A percentile compares a stretch with the other conserved stretches of the same genome.
Conservation (phyloP, 768 basidiomycete genomes). For the Candolleomyces eurysporus region DNA sequence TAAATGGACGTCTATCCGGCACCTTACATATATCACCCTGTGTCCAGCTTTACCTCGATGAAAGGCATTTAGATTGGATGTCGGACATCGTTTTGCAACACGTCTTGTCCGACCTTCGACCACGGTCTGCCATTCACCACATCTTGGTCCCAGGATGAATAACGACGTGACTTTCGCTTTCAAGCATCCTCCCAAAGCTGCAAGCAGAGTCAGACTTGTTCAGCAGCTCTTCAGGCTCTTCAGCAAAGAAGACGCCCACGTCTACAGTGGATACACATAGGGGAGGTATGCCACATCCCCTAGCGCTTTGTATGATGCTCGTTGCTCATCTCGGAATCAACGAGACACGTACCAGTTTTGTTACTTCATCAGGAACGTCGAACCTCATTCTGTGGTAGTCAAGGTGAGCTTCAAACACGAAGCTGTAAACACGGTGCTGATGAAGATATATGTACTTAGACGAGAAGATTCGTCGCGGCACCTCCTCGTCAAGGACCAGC, state of each 20-base stretch:
- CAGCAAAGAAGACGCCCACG: constrained; percentile 43
- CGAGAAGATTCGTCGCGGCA: constrained; percentile 37
- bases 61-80: constrained; percentile 90
- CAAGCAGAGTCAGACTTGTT: constrained; percentile 53
- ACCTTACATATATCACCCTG: constrained; percentile 4
- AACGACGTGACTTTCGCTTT: neutral
- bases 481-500: constrained; percentile 9
- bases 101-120: constrained; percentile 76
- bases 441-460: constrained; percentile 19
- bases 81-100: constrained; percentile 75
- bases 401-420: constrained; percentile 52
- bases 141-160: neutral
- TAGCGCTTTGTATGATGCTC: constrained; percentile 1
- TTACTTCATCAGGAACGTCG: constrained; percentile 82
- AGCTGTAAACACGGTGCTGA: too few relatives aligned
- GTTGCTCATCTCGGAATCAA: neutral
- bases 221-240: constrained; percentile 33
- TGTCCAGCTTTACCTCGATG: constrained; percentile 78
- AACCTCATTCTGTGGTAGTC: constrained; percentile 76
- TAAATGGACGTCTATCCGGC: neutral
- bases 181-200: constrained; percentile 66
- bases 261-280: constrained; percentile 79
- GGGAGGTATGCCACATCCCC: constrained; percentile 54
- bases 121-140: constrained; percentile 43
- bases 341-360: constrained; percentile 88